Evolutionary conservation across 148 eudicot species (phyloP).

Genomic region (Oxyria digyna): DNA sequence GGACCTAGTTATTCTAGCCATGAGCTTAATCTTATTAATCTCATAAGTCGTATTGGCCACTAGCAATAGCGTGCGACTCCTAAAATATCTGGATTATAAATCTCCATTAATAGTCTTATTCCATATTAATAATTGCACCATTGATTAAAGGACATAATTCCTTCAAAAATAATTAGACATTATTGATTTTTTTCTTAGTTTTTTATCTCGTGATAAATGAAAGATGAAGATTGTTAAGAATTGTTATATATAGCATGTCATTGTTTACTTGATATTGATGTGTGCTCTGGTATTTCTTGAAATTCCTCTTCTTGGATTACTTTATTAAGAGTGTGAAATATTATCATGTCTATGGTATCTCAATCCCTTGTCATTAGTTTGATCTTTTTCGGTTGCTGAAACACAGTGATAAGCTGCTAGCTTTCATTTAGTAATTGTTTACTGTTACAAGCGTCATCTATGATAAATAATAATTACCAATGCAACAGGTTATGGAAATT

Average conservation of each 20-base stretch:
- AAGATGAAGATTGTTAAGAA: neutral
- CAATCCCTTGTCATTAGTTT: neutral
- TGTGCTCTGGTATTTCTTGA: neutral
- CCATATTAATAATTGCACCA: too few relatives aligned
- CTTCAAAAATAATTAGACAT: too few relatives aligned
- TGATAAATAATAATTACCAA: constrained; percentile 5
- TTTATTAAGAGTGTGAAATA: neutral
- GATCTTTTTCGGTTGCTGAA: neutral
- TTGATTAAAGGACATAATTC: too few relatives aligned
- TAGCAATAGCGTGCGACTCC: too few relatives aligned
- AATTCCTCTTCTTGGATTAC: neutral
- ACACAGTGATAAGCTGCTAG: neutral
- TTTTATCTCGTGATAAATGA: neutral
- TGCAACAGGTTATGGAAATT: constrained; percentile 51
- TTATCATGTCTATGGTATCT: neutral
- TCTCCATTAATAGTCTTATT: too few relatives aligned
- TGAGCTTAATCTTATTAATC: too few relatives aligned
- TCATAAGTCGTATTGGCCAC: too few relatives aligned
- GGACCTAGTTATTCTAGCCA: too few relatives aligned
- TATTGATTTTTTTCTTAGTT: neutral
- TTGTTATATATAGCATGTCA: neutral
- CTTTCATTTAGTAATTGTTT: neutral
- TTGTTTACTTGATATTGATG: constrained; percentile 1
- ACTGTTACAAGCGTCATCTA: neutral
- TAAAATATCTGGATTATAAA: too few relatives aligned